phyloP scores from a whole-genome alignment of 495 filamentous ascomycete species.

The Daldinia grandis region DNA sequence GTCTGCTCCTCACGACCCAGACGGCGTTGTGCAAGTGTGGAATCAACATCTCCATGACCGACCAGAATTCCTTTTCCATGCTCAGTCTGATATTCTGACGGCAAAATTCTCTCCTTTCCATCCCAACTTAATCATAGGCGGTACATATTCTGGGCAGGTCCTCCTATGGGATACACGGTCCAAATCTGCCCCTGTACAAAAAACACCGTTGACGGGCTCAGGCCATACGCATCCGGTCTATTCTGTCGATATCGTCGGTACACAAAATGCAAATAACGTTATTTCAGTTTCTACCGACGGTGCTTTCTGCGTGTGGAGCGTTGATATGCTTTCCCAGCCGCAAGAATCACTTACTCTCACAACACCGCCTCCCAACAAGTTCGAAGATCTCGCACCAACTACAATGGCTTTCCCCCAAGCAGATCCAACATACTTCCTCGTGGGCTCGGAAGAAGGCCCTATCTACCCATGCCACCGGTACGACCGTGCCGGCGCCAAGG shows the following conservation, averaged over 20 bases:
- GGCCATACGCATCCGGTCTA: slow-evolving; percentile 98
- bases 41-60: slow-evolving; percentile 92
- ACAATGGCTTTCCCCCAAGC: slow-evolving; percentile 96
- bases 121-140: slow-evolving; percentile 92
- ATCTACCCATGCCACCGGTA: slow-evolving; percentile 97
- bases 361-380: slow-evolving; percentile 86
- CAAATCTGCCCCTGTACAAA: slow-evolving; percentile 87
- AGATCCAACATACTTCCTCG: slow-evolving; percentile 96
- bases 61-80: slow-evolving; percentile 95
- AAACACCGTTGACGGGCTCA: slow-evolving; percentile 90
- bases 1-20: slow-evolving; percentile 92
- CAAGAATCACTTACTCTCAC: slow-evolving; percentile 89
- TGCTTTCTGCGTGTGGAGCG: slow-evolving; percentile 93
- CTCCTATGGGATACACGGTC: slow-evolving; percentile 97
- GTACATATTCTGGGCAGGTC: slow-evolving; percentile 95
- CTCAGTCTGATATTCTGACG: slow-evolving; percentile 92
- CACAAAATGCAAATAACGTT: slow-evolving; percentile 98
- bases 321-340: slow-evolving; percentile 95
- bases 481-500: slow-evolving; percentile 94
- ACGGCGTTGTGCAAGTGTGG: slow-evolving; percentile 95
- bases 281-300: slow-evolving; percentile 96
- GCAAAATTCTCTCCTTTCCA: slow-evolving; percentile 98
- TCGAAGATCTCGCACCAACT: slow-evolving; percentile 92
- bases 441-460: slow-evolving; percentile 93
- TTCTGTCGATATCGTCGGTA: slow-evolving; percentile 92